Evolutionary conservation across 2,329 filamentous ascomycete species (phyloP).

Genomic region (Dendrostoma leiphaemia): DNA sequence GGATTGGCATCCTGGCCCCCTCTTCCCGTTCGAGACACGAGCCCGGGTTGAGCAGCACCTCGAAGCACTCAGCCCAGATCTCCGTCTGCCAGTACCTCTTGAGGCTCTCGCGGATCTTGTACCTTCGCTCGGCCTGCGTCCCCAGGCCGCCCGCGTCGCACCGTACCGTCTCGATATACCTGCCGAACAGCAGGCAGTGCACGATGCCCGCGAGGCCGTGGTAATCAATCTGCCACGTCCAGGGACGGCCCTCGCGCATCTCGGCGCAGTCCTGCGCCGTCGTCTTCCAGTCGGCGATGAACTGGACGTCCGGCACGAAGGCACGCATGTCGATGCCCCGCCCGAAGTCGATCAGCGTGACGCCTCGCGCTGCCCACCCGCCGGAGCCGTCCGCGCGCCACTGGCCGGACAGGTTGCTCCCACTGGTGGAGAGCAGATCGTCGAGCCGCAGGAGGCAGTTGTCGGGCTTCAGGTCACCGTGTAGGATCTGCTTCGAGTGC

Average conservation of each 20-base stretch:
- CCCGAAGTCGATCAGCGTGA: slow-evolving; percentile 92
- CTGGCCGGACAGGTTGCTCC: slow-evolving; percentile 52
- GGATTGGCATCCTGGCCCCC: slow-evolving; percentile 66
- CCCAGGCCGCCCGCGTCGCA: slow-evolving; percentile 54
- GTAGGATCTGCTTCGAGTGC: slow-evolving; percentile 75
- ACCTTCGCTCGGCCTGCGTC: slow-evolving; percentile 60
- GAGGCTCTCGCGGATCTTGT: slow-evolving; percentile 76
- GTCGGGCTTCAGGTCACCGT: slow-evolving; percentile 93
- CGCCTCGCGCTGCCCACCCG: slow-evolving; percentile 78
- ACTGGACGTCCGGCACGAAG: slow-evolving; percentile 74
- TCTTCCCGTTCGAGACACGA: slow-evolving; percentile 61
- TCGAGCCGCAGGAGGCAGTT: slow-evolving; percentile 84
- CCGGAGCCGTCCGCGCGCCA: slow-evolving; percentile 72
- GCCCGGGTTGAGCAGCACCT: slow-evolving; percentile 80
- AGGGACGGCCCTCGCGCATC: slow-evolving; percentile 89
- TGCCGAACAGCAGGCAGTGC: slow-evolving; percentile 87
- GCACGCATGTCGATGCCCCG: slow-evolving; percentile 89
- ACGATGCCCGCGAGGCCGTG: slow-evolving; percentile 87
- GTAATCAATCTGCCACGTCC: slow-evolving; percentile 98
- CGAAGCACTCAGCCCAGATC: slow-evolving; percentile 81
- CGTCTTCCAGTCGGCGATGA: slow-evolving; percentile 95
- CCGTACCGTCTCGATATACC: slow-evolving; percentile 82
- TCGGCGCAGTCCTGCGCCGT: slow-evolving; percentile 86
- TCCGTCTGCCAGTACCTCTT: slow-evolving; percentile 98
- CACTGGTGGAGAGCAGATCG: slow-evolving; percentile 43